These are phyloP conservation scores for Solanum tarijense DNA, from an alignment of 257 asterid species.

Conservation along the genomic window DNA sequence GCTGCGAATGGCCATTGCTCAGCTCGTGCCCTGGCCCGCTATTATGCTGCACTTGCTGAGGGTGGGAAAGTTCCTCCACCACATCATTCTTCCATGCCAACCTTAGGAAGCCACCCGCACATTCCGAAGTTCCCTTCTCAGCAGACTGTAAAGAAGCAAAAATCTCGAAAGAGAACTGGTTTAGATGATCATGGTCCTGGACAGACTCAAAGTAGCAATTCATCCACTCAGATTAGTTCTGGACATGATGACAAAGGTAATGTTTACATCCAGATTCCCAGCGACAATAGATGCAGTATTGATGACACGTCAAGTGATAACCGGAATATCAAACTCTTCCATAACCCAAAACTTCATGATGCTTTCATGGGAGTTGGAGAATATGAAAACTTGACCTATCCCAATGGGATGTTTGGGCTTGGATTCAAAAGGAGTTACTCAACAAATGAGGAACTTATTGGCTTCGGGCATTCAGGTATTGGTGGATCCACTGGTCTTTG, in stretches of 20 bases:
- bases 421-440: slow-evolving; percentile 74
- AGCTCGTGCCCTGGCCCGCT: slow-evolving; percentile 95
- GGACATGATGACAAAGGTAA: slow-evolving; percentile 5
- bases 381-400: slow-evolving; percentile 45
- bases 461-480: slow-evolving; percentile 91
- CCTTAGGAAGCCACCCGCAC: slow-evolving; percentile 71
- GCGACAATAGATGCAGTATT: slow-evolving; percentile 11
- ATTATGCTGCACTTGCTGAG: slow-evolving; percentile 85
- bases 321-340: slow-evolving; percentile 30
- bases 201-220: neutral
- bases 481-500: slow-evolving; percentile 94
- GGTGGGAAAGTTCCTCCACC: slow-evolving; percentile 57
- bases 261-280: slow-evolving; percentile 38
- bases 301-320: neutral
- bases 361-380: slow-evolving; percentile 73
- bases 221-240: neutral
- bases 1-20: slow-evolving; percentile 95
- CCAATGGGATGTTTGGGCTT: slow-evolving; percentile 68
- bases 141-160: slow-evolving; percentile 33
- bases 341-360: slow-evolving; percentile 52
- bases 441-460: slow-evolving; percentile 48
- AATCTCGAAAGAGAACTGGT: neutral
- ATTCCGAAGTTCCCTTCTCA: slow-evolving; percentile 48
- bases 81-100: slow-evolving; percentile 55
- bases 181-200: neutral